Evolutionary conservation across 2,329 filamentous ascomycete species (phyloP).

Genomic region (Phialocephala sp.): DNA sequence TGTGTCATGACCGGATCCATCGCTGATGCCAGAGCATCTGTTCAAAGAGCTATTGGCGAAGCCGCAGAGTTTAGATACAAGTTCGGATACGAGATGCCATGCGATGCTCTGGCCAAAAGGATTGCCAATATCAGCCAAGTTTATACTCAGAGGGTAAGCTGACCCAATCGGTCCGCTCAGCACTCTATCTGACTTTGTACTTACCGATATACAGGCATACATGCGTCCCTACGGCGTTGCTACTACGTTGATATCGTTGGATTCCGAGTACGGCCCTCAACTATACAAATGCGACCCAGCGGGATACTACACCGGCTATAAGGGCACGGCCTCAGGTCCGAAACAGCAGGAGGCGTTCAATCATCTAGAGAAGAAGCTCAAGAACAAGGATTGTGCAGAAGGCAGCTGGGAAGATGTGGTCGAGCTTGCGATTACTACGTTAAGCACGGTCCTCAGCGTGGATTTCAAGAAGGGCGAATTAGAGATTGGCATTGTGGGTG

Average conservation of each 20-base stretch:
- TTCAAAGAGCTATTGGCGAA: conserved; percentile 91
- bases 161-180: conserved; percentile 42
- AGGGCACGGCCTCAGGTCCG: conserved; percentile 93
- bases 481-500: conserved; percentile 96
- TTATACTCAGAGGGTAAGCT: conserved; percentile 89
- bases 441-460: conserved; percentile 96
- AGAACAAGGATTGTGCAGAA: conserved; percentile 95
- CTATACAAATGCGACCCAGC: conserved; percentile 98
- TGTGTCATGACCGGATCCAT: conserved; percentile 99
- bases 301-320: conserved; percentile 98
- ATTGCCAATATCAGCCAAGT: conserved; percentile 99
- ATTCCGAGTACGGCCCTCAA: conserved; percentile 90
- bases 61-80: conserved; percentile 99
- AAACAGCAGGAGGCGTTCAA: conserved; percentile 99
- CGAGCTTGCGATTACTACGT: conserved; percentile 90
- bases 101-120: conserved; percentile 93
- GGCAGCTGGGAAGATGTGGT: conserved; percentile 97
- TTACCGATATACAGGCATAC: conserved; percentile 69
- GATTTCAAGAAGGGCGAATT: conserved; percentile 99
- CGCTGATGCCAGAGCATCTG: conserved; percentile 92
- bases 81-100: conserved; percentile 99
- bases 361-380: conserved; percentile 98
- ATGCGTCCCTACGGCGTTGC: conserved; percentile 98
- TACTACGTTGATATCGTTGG: conserved; percentile 91
- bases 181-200: conserved; percentile 31